Conservation (phyloP, 305 asterid genomes). For the Nicotiana rustica region DNA sequence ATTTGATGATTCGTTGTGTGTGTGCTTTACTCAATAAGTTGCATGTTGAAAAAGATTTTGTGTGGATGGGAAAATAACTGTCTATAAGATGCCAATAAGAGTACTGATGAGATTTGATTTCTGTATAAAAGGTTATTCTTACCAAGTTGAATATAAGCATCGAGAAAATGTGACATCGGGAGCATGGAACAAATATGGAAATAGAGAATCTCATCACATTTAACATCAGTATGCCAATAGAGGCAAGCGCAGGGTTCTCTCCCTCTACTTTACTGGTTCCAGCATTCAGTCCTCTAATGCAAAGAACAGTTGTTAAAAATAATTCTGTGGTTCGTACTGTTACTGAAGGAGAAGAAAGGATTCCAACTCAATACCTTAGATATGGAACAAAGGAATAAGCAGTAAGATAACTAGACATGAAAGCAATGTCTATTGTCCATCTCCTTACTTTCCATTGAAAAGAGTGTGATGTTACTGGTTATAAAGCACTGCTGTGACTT, state of each 20-base stretch:
- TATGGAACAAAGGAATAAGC: constrained; percentile 31
- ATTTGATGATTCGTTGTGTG: not conserved
- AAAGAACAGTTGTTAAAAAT: not conserved
- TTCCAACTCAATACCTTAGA: constrained; percentile 27
- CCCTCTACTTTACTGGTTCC: not conserved
- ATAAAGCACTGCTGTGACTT: constrained; percentile 9
- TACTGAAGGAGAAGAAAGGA: constrained; percentile 1
- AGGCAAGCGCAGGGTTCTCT: constrained; percentile 31
- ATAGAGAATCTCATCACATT: constrained; percentile 24
- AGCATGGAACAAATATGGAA: constrained; percentile 18
- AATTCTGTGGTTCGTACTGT: constrained; percentile 16
- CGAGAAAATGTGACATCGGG: constrained; percentile 16
- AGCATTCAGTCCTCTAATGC: not conserved
- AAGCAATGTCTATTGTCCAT: constrained; percentile 20
- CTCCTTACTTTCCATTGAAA: constrained; percentile 18
- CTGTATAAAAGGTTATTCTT: not conserved
- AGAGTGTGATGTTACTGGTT: constrained; percentile 22
- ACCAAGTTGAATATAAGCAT: constrained; percentile 6
- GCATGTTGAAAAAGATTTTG: constrained; percentile 12
- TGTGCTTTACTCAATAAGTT: not conserved
- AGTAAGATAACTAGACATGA: not conserved
- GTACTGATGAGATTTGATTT: constrained; percentile 10
- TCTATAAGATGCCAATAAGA: not conserved
- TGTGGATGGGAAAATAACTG: constrained; percentile 11
- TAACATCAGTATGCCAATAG: constrained; percentile 20